phyloP scores from a whole-genome alignment of 306 rosid species.

The Quercus gilva region DNA sequence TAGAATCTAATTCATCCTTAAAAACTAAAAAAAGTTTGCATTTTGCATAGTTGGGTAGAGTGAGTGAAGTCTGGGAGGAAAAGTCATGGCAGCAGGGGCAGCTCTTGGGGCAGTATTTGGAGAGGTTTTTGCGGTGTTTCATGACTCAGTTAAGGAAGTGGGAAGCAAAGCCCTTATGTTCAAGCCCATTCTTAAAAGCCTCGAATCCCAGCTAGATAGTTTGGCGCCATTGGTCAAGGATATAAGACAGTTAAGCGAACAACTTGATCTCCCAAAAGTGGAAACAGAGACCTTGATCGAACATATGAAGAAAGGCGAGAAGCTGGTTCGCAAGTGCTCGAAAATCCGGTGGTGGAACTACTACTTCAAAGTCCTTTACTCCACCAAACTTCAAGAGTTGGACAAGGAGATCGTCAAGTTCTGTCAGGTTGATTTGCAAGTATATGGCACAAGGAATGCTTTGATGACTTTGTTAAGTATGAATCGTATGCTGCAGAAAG shows the following conservation, averaged over 20 bases:
- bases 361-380: slow-evolving; percentile 17
- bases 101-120: slow-evolving; percentile 29
- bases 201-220: slow-evolving; percentile 13
- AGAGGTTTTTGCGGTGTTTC: slow-evolving; percentile 15
- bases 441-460: slow-evolving; percentile 15
- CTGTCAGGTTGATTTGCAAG: slow-evolving; percentile 18
- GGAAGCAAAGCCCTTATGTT: slow-evolving; percentile 24
- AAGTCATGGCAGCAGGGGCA: slow-evolving; percentile 9
- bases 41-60: no score
- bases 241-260: slow-evolving; percentile 17
- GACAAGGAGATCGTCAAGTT: slow-evolving; percentile 10
- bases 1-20: no score
- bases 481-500: background rate
- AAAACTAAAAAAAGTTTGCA: no score
- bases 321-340: slow-evolving; percentile 33
- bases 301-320: slow-evolving; percentile 18
- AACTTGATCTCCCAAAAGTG: slow-evolving; percentile 18
- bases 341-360: slow-evolving; percentile 33
- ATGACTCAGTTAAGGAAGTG: background rate
- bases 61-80: no score
- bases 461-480: background rate
- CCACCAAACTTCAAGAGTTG: slow-evolving; percentile 31
- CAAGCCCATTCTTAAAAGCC: slow-evolving; percentile 11
- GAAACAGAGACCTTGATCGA: slow-evolving; percentile 18
- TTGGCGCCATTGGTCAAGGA: slow-evolving; percentile 21